A percentile compares a stretch with the other conserved stretches of the same genome.
phyloP scores from a whole-genome alignment of 2,329 filamentous ascomycete species.

The Ascochyta koolunga region DNA sequence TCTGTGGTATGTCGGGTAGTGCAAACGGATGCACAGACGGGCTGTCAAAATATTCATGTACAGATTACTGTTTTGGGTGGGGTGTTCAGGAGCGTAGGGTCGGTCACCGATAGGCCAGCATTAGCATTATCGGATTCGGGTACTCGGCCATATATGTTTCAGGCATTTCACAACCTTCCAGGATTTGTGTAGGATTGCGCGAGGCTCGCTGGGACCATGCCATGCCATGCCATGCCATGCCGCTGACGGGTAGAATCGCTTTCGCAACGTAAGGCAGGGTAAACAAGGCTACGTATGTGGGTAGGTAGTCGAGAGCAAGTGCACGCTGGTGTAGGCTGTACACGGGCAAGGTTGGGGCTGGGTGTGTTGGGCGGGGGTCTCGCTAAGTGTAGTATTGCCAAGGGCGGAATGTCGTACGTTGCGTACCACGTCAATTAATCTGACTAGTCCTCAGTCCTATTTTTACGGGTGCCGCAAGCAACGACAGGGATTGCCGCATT shows the following conservation, averaged over 20 bases:
- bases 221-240: too few species aligned
- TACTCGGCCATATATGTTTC: constrained; percentile 20
- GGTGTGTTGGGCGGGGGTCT: neutral
- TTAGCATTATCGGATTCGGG: constrained; percentile 14
- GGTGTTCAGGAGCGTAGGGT: constrained; percentile 12
- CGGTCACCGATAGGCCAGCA: constrained; percentile 14
- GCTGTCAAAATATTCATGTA: constrained; percentile 14
- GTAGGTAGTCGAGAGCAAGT: neutral
- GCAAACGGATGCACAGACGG: constrained; percentile 11
- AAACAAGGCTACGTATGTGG: constrained; percentile 6
- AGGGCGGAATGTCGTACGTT: constrained; percentile 12
- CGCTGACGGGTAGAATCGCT: constrained; percentile 3
- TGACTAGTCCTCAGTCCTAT: constrained; percentile 17
- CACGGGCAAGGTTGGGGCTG: neutral
- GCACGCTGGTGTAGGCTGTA: neutral
- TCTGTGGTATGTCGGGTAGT: constrained; percentile 36
- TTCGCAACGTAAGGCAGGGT: constrained; percentile 5
- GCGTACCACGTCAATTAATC: constrained; percentile 15
- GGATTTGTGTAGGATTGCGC: constrained; percentile 19
- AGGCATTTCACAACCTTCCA: constrained; percentile 13
- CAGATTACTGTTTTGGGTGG: constrained; percentile 12
- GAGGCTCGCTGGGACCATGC: constrained; percentile 9
- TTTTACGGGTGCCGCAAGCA: constrained; percentile 14
- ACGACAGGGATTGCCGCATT: constrained; percentile 10
- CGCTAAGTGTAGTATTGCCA: constrained; percentile 16